A percentile compares a stretch with the other conserved stretches of the same genome.
Conservation (phyloP, 2,329 filamentous ascomycete species). For the Pseudopithomyces maydicus region DNA sequence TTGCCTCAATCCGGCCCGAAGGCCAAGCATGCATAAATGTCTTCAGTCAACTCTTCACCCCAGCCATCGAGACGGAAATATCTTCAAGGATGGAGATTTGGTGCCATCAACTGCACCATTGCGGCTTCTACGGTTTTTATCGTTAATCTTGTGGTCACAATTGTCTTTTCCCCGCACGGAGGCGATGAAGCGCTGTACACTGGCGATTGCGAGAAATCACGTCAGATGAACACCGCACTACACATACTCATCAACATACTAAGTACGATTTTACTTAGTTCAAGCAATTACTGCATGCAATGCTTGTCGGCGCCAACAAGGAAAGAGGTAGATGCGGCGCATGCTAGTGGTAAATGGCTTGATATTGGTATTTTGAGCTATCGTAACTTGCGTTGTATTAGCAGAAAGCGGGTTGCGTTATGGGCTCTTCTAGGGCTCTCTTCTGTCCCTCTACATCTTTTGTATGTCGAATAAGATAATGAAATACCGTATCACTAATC, state of each 20-base stretch:
- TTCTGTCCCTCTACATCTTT: conserved; percentile 5
- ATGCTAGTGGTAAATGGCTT: conserved; percentile 25
- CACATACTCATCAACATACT: conserved; percentile 48
- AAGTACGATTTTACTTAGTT: conserved; percentile 25
- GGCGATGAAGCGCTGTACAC: too few species aligned
- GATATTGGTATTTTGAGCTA: conserved; percentile 8
- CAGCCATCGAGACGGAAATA: too few species aligned
- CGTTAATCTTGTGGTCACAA: too few species aligned
- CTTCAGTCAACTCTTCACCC: too few species aligned
- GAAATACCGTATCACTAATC: too few species aligned
- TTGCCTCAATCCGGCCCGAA: too few species aligned
- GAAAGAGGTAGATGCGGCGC: conserved; percentile 14
- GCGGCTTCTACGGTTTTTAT: neutral
- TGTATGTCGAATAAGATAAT: conserved; percentile 1
- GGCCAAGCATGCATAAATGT: too few species aligned
- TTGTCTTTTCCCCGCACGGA: too few species aligned
- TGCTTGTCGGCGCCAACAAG: conserved; percentile 16
- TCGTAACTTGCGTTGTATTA: neutral
- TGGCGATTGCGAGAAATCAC: too few species aligned
- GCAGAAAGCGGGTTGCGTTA: neutral
- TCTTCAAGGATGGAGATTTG: too few species aligned
- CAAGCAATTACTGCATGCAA: conserved; percentile 19
- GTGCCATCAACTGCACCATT: too few species aligned
- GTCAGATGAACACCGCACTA: neutral
- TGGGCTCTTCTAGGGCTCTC: conserved; percentile 4